Base-by-base conservation (phyloP, 1,284 basidiomycete species). In the Rugosomyces carneus region DNA sequence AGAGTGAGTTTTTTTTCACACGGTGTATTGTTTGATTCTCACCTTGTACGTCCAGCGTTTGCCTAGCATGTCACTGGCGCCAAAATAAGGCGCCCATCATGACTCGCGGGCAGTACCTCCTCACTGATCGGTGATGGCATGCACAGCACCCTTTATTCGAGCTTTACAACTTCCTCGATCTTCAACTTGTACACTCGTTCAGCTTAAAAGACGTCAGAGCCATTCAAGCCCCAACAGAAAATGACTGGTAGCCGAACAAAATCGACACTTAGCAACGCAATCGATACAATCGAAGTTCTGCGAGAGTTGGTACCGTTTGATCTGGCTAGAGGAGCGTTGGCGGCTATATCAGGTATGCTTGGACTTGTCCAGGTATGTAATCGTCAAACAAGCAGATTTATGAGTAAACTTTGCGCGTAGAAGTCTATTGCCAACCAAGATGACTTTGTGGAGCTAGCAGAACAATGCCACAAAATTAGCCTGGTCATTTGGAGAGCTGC, bases 401-500 rank as follows among this genome's bases (percentile, higher is more conserved):
- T 1, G 10, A 20, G 38, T 20, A 43, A 5, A 5, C 15, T n/a
- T 32, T 24, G n/a, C n/a, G 11, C 4, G 26, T 16, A 50, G 51
- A 48, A 24, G 13, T 42, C 48, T 21, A 41, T 50, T 9, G 20
- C n/a, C 4, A 52, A 53, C 21, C 34, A 45, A 8, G 20, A 41
- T 26, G 51, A 50, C 32, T 53, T 53, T 19, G 19, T 13, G 11
- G 48, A 43, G 5, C 40, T 53, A 2, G 42, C 38, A 18, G 48
- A 48, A n/a, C 45, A 48, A 40, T 53, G 51, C 18, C 37, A 50
- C 8, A 53, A 29, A 20, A 50, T 53, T 21, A 24, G 42, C 7
- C 45, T 53, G 3, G 24, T 48, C 9, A 41, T 53, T 31, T 50
- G 48, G 42, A 42, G 45, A 7, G 51, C 48, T n/a, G n/a, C n/a